These are phyloP conservation scores for Aspergillus ochraceoroseus DNA, from an alignment of 2,329 filamentous ascomycete species.

Conservation along the genomic window DNA sequence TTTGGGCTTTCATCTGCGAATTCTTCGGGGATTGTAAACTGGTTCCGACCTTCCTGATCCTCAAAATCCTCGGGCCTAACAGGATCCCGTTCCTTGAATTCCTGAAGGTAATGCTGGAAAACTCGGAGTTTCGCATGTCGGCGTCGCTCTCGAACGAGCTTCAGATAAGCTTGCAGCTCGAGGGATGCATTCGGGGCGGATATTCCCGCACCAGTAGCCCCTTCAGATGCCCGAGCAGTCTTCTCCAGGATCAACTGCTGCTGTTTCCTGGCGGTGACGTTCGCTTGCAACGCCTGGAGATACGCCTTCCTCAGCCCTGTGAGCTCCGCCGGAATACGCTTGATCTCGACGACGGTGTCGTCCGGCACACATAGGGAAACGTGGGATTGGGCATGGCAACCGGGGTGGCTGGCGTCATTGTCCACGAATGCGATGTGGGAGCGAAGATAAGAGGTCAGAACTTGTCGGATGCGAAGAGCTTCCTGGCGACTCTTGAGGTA, in stretches of 20 bases:
- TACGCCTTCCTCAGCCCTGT: slow-evolving; percentile 44
- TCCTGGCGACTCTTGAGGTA: slow-evolving; percentile 41
- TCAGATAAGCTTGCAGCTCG: slow-evolving; percentile 40
- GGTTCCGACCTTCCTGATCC: slow-evolving; percentile 13
- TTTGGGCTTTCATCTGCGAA: slow-evolving; percentile 17
- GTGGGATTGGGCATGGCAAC: slow-evolving; percentile 27
- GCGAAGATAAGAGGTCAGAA: slow-evolving; percentile 36
- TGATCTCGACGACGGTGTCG: slow-evolving; percentile 31
- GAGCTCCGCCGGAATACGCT: slow-evolving; percentile 38
- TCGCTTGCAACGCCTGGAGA: slow-evolving; percentile 44
- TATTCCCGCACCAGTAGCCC: slow-evolving; percentile 19
- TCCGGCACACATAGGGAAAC: slow-evolving; percentile 35
- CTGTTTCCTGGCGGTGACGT: slow-evolving; percentile 39
- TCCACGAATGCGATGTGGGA: slow-evolving; percentile 34
- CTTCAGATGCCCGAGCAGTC: slow-evolving; percentile 28
- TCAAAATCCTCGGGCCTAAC: slow-evolving; percentile 23
- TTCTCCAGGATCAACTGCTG: slow-evolving; percentile 35
- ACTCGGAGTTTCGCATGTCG: slow-evolving; percentile 46
- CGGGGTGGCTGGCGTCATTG: slow-evolving; percentile 23
- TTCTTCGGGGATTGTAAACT: slow-evolving; percentile 17
- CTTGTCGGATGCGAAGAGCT: slow-evolving; percentile 38
- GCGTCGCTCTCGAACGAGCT: slow-evolving; percentile 45
- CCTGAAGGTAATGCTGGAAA: slow-evolving; percentile 45
- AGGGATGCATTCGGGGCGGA: slow-evolving; percentile 20
- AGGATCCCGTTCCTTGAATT: slow-evolving; percentile 33